A percentile compares a stretch with the other conserved stretches of the same genome.
Evolutionary conservation across 1,139 yeast genomes (phyloP).

Genomic region (Zygoascus meyerae): DNA sequence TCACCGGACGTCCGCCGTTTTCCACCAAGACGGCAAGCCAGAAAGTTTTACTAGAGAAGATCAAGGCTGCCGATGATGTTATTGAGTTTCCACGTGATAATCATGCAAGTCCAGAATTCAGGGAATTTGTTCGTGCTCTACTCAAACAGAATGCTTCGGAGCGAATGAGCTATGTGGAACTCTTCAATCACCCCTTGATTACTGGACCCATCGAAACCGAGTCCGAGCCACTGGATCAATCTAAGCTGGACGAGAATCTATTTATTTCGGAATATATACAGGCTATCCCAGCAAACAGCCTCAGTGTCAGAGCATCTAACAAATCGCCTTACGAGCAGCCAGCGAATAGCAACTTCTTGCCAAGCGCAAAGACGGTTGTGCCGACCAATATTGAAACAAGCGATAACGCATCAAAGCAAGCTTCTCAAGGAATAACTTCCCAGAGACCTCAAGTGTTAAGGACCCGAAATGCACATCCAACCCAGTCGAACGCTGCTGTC

Average conservation of each 20-base stretch:
- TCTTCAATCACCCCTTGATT: slow-evolving; percentile 57
- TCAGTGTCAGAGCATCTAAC: too few relatives aligned
- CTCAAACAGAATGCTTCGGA: slow-evolving; percentile 81
- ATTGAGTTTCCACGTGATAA: slow-evolving; percentile 63
- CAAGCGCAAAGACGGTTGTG: too few relatives aligned
- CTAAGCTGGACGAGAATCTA: slow-evolving; percentile 67
- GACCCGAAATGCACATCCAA: background rate
- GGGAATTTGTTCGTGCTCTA: slow-evolving; percentile 64
- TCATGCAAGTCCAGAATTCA: slow-evolving; percentile 51
- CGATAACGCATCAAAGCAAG: too few relatives aligned
- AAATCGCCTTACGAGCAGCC: too few relatives aligned
- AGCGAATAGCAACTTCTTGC: too few relatives aligned
- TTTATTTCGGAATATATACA: slow-evolving; percentile 74
- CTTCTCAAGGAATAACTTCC: too few relatives aligned
- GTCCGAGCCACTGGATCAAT: slow-evolving; percentile 57
- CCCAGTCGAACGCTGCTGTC: background rate
- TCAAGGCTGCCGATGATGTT: slow-evolving; percentile 72
- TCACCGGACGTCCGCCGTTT: slow-evolving; percentile 92
- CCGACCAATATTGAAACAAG: too few relatives aligned
- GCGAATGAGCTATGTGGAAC: slow-evolving; percentile 81
- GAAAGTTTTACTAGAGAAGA: slow-evolving; percentile 56
- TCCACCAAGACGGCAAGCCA: slow-evolving; percentile 91
- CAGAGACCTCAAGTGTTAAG: background rate
- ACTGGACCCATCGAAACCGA: slow-evolving; percentile 43
- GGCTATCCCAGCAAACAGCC: slow-evolving; percentile 8